Percentiles rank a stretch among this genome's conserved stretches.
phyloP scores from a whole-genome alignment of 2,329 filamentous ascomycete species.

The Scedosporium minutisporum region DNA sequence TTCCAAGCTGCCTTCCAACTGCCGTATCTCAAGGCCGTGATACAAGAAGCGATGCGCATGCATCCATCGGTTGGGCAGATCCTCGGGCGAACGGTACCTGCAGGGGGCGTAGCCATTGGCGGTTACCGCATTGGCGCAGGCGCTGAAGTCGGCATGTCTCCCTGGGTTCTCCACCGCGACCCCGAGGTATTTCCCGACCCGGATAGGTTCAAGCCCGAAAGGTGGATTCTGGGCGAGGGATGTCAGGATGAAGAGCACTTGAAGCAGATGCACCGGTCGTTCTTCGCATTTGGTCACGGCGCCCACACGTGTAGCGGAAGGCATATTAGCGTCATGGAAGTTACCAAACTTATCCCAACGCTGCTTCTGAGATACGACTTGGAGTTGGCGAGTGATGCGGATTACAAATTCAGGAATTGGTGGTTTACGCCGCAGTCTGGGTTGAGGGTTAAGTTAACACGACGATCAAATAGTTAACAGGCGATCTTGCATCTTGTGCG shows the following conservation, averaged over 20 bases:
- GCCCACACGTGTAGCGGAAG: constrained; percentile 12
- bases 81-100: constrained; percentile 26
- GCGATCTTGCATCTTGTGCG: no score
- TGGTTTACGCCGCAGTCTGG: background rate
- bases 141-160: constrained; percentile 18
- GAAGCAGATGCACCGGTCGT: constrained; percentile 9
- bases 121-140: constrained; percentile 15
- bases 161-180: constrained; percentile 17
- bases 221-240: constrained; percentile 14
- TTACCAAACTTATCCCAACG: background rate
- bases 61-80: constrained; percentile 34
- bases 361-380: background rate
- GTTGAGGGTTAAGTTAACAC: background rate
- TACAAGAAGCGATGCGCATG: constrained; percentile 38
- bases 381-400: background rate
- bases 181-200: constrained; percentile 15
- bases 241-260: constrained; percentile 2
- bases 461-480: background rate
- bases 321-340: constrained; percentile 5
- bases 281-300: constrained; percentile 11
- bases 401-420: background rate
- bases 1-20: constrained; percentile 11
- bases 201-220: constrained; percentile 16
- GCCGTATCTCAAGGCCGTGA: constrained; percentile 30
- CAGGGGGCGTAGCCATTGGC: constrained; percentile 9